Evolutionary conservation across 306 rosid species (phyloP).

Genomic region (Quercus dentata): DNA sequence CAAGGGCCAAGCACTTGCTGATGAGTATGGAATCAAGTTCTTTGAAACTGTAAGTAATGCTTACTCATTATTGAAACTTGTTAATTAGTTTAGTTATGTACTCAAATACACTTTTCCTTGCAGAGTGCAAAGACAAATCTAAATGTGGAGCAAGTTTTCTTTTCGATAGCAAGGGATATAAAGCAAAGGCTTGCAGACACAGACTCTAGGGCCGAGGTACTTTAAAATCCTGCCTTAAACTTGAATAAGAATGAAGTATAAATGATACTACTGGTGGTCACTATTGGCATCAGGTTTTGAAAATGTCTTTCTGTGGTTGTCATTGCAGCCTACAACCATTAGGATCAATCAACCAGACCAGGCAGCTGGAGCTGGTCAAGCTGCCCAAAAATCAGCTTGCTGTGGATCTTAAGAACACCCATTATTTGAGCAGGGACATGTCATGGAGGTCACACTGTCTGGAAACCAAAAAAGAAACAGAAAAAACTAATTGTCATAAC

Average conservation of each 20-base stretch:
- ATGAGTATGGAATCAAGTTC: conserved; percentile 90
- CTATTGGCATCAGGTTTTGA: neutral
- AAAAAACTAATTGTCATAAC: conserved; percentile 42
- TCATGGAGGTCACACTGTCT: conserved; percentile 18
- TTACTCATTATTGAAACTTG: conserved; percentile 14
- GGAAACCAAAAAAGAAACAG: conserved; percentile 19
- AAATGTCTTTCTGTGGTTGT: conserved; percentile 6
- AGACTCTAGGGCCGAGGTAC: conserved; percentile 68
- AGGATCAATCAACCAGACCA: conserved; percentile 63
- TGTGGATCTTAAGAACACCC: conserved; percentile 59
- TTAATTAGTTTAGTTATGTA: neutral
- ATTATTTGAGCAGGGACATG: conserved; percentile 14
- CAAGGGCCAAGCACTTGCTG: conserved; percentile 96
- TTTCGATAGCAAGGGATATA: conserved; percentile 84
- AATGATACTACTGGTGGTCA: neutral
- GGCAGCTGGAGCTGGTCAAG: conserved; percentile 50
- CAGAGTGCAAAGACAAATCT: conserved; percentile 97
- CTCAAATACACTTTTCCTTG: conserved; percentile 18
- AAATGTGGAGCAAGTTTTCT: conserved; percentile 93
- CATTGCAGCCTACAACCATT: conserved; percentile 64
- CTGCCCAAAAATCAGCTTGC: conserved; percentile 64
- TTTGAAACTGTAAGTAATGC: conserved; percentile 84
- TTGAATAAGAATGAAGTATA: neutral
- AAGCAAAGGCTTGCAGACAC: conserved; percentile 85
- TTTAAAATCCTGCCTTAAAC: conserved; percentile 6